These are phyloP conservation scores for Hyphodiscus sp. DNA, from an alignment of 2,329 filamentous ascomycete species.

Conservation along the genomic window DNA sequence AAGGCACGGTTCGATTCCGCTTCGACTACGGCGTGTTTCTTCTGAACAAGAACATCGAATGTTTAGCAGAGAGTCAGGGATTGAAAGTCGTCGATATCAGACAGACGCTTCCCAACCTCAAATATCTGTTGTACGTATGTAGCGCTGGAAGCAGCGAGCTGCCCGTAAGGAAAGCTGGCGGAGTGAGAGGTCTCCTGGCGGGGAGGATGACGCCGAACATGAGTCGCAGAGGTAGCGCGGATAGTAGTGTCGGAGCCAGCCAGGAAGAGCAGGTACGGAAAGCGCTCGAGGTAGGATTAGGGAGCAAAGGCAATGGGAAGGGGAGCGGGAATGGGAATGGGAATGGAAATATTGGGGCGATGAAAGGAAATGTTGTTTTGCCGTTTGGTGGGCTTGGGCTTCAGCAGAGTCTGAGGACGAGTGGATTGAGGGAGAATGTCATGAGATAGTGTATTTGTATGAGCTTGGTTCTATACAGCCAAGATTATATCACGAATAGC, in stretches of 20 bases:
- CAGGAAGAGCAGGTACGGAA: neutral
- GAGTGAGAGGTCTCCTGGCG: conserved; percentile 51
- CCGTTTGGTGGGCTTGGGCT: neutral
- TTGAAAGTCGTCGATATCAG: conserved; percentile 82
- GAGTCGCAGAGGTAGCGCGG: conserved; percentile 26
- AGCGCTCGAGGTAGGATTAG: neutral
- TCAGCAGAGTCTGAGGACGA: neutral
- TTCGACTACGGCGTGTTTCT: conserved; percentile 96
- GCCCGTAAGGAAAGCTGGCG: conserved; percentile 54
- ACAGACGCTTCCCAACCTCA: conserved; percentile 87
- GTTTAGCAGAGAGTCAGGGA: conserved; percentile 56
- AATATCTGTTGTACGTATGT: conserved; percentile 85
- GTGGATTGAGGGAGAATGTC: neutral
- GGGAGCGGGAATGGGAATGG: neutral
- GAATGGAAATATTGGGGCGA: no score
- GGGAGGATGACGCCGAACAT: conserved; percentile 29
- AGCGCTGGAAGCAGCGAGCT: conserved; percentile 67
- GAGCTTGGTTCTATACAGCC: no score
- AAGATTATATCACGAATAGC: no score
- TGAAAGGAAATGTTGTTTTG: neutral
- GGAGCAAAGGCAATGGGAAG: no score
- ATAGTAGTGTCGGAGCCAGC: conserved; percentile 10
- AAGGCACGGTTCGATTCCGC: conserved; percentile 68
- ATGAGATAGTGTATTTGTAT: neutral
- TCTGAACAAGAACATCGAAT: conserved; percentile 92